Base-by-base conservation (phyloP, 2,329 filamentous ascomycete genomes). In the Microdochium bolleyi region DNA sequence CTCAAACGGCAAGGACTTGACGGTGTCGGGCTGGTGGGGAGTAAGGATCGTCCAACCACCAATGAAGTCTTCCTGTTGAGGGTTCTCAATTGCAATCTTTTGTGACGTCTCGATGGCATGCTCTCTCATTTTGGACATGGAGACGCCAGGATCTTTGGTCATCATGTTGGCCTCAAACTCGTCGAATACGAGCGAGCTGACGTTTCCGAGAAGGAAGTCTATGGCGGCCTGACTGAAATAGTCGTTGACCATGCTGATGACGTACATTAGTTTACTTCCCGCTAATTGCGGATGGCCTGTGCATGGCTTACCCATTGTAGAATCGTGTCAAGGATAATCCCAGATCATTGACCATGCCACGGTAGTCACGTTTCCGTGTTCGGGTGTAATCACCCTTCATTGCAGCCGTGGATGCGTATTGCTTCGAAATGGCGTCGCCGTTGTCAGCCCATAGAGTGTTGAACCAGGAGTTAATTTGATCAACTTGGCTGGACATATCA, bases 371-470 rank as follows among this genome's bases (percentile, higher is more conserved):
- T 70, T 95, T 96, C 53, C 86, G 80, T 2, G 92, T 96, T 48
- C 94, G 82, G 1, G 94, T 99, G 64, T 92, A 99, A 67, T 99
- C 94, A 9, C 94, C 94, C 66, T 99, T 99, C 70, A 99, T 83
- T 0, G 94, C 94, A 2, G 91, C 90, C 0, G 94, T 97, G 10
- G 91, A 95, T 1, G 94, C 91, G 67, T 99, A 99, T 67, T 96
- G 92, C 59, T 92, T 91, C 0, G 90, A 95, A 52, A 97, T 90
- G 0, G 92, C 90, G 67, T 99, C 94, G 14, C 94, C 94, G 60
- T 99, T 99, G 66, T 99, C 94, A 0, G 94, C 94, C 92, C 94
- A 99, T 0, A 97, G 75, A 0, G 83, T 91, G 68, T 99, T 97
- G 73, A 97, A 97, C 91, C 92, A 97, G 48, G 84, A 80, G 4